Conservation (phyloP, 208 protist genomes). For the Leishmania aethiopica region DNA sequence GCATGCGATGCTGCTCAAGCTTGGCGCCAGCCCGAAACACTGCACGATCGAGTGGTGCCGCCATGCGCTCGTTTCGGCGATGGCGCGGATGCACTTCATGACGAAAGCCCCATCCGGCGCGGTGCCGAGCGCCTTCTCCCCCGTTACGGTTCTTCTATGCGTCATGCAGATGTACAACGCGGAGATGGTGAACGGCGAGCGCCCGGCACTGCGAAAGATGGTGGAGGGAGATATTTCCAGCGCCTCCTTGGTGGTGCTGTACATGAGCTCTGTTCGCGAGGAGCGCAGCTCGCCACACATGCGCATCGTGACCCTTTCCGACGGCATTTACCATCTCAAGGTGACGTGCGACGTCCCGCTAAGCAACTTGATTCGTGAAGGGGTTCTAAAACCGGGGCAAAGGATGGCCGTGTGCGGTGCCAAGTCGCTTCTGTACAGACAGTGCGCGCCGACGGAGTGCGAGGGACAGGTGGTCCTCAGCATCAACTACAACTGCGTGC, state of each 20-base stretch:
- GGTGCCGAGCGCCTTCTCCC: constrained; percentile 7
- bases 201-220: constrained; percentile 69
- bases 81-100: constrained; percentile 36
- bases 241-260: constrained; percentile 59
- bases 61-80: constrained; percentile 48
- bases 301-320: constrained; percentile 57
- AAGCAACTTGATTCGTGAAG: constrained; percentile 64
- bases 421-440: constrained; percentile 40
- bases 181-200: constrained; percentile 70
- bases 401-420: constrained; percentile 75
- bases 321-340: constrained; percentile 77
- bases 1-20: constrained; percentile 46
- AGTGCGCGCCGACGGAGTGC: constrained; percentile 65
- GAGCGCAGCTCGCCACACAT: constrained; percentile 64
- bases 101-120: not conserved
- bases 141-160: constrained; percentile 47
- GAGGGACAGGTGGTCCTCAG: constrained; percentile 45
- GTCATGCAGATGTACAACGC: constrained; percentile 72
- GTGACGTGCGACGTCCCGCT: constrained; percentile 75
- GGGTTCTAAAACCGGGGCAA: constrained; percentile 51
- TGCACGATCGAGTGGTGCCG: constrained; percentile 60
- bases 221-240: constrained; percentile 68
- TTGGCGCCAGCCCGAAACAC: constrained; percentile 40
- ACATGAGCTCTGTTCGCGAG: constrained; percentile 43
- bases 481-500: constrained; percentile 85